Percentiles rank a stretch among this genome's conserved stretches.
These are phyloP conservation scores for Silene vulgaris DNA, from an alignment of 179 eudicot species.

Conservation along the genomic window DNA sequence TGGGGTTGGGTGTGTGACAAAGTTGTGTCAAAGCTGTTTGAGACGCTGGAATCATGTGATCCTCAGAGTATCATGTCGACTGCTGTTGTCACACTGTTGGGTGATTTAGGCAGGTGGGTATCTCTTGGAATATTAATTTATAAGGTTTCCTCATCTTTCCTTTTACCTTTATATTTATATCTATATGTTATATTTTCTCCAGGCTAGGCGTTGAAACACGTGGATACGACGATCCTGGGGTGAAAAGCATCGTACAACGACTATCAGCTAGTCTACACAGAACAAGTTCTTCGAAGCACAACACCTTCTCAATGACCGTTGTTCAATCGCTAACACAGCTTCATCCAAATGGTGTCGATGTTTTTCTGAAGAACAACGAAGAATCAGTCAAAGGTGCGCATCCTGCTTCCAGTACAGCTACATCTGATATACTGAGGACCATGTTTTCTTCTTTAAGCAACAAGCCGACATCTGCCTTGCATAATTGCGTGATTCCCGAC, in stretches of 20 bases:
- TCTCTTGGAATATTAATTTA: background rate
- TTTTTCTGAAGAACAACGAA: conserved; percentile 17
- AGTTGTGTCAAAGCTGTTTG: conserved; percentile 40
- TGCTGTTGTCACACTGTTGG: conserved; percentile 48
- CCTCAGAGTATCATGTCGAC: conserved; percentile 25
- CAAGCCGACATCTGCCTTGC: conserved; percentile 18
- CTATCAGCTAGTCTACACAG: conserved; percentile 35
- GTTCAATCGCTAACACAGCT: conserved; percentile 42
- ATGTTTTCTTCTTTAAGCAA: conserved; percentile 23
- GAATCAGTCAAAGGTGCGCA: conserved; percentile 8
- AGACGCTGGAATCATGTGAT: conserved; percentile 38
- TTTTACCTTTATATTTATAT: background rate
- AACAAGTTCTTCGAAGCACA: conserved; percentile 20
- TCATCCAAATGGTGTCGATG: conserved; percentile 23
- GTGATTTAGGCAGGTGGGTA: conserved; percentile 71
- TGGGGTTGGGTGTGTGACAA: conserved; percentile 64
- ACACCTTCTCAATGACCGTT: conserved; percentile 31
- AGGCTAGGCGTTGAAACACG: conserved; percentile 35
- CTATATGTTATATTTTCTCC: background rate
- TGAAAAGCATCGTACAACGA: conserved; percentile 37
- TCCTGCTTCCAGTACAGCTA: conserved; percentile 8
- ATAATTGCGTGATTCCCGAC: background rate
- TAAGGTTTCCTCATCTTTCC: background rate
- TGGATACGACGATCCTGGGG: conserved; percentile 51
- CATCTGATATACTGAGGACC: conserved; percentile 13